Conservation (phyloP, 108 stramenopile genomes). For the Cafeteria roenbergensis region DNA sequence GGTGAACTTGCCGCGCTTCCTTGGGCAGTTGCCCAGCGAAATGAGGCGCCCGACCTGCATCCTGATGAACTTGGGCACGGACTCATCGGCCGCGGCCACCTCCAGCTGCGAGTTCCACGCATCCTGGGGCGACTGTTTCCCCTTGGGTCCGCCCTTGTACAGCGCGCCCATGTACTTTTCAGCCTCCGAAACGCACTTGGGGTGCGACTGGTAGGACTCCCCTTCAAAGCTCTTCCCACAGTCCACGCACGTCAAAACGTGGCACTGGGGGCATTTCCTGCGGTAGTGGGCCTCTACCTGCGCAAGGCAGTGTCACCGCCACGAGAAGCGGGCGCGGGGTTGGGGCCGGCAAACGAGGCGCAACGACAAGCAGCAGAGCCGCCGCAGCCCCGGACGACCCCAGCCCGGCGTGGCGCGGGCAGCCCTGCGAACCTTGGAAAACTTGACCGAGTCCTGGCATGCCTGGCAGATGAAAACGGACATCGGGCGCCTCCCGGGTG, state of each 20-base stretch:
- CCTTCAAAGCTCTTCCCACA: constrained; percentile 37
- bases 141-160: constrained; percentile 39
- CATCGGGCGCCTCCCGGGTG: no score
- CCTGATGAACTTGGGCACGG: neutral
- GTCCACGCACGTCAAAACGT: constrained; percentile 42
- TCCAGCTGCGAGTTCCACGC: neutral
- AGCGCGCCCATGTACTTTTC: constrained; percentile 48
- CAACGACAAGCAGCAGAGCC: no score
- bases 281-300: constrained; percentile 12
- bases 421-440: constrained; percentile 40
- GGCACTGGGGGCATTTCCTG: constrained; percentile 13
- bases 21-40: neutral
- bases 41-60: neutral
- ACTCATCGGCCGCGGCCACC: neutral
- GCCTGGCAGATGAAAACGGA: constrained; percentile 50
- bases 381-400: constrained; percentile 33
- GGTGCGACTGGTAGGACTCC: constrained; percentile 33
- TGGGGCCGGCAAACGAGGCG: no score
- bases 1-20: constrained; percentile 1
- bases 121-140: constrained; percentile 13
- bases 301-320: no score
- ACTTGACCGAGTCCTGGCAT: constrained; percentile 52
- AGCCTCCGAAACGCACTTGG: constrained; percentile 44
- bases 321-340: no score
- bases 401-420: constrained; percentile 10